Base-by-base conservation (phyloP, 257 asterid species). In the Solanum habrochaites region DNA sequence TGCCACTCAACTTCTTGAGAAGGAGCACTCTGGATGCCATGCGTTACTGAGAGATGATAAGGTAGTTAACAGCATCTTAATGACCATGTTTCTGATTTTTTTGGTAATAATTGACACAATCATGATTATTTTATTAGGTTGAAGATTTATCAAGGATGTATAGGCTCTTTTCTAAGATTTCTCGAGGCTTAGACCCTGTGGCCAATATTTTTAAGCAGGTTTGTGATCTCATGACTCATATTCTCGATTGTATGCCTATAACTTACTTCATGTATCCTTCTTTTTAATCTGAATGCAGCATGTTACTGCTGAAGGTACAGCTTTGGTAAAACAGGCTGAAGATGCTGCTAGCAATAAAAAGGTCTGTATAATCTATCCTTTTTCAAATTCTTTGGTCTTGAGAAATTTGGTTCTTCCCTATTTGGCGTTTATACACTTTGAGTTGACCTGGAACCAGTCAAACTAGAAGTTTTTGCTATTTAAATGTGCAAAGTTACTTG, bases 11-110 rank as follows among this genome's bases (percentile, higher is more conserved):
- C 91, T 97, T 66, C 90, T 97, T 71, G 99, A 97, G 93, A 97
- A 97, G 91, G 99, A 97, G 93, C 96, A 97, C 88, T 97, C 99
- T 15, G 99, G 99, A 83, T 97, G 99, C 73, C 99, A 94, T 88
- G 98, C 98, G 1, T 91, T 97, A 89, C 99, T 97, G 42, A 93
- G 96, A 88, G 98, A 97, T 91, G 99, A 97, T 90, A 97, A 97
- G 98, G 99, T 97, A 89, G 86, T 42, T 74, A 11, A 8, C 47
- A 83, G 39, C 87, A 58, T 86, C 23, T 75, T 80, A 37, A n/a
- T 72, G 86, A 86, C 23, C 81, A 78, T 56, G 86, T 47, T 86
- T 83, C 25, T 64, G 56, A 56, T 45, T 74, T 64, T 70, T 52
- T 9, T 42, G 21, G 62, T 62, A 11, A 15, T 18, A 4, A 31